Evolutionary conservation across 106 monocot genomes (phyloP).

Genomic region (Acorus gramineus): DNA sequence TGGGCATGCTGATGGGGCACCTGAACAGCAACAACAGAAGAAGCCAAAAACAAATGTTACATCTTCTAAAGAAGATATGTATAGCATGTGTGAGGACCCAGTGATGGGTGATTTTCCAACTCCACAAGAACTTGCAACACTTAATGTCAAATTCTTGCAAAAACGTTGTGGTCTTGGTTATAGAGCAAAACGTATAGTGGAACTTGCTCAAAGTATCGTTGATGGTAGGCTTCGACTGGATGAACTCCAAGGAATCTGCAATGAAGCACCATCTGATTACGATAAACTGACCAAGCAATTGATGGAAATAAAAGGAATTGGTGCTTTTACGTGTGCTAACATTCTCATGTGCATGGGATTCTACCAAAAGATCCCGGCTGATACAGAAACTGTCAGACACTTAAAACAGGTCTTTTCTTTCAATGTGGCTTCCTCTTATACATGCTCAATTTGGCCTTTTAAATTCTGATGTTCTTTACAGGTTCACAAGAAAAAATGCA

Average conservation of each 20-base stretch:
- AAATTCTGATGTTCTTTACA: conserved; percentile 8
- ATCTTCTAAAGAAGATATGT: too few species aligned
- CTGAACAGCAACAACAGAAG: too few species aligned
- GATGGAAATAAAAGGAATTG: conserved; percentile 47
- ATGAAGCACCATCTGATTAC: conserved; percentile 22
- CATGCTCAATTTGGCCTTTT: too few species aligned
- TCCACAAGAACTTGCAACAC: conserved; percentile 53
- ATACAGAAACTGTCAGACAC: conserved; percentile 70
- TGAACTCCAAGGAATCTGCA: conserved; percentile 44
- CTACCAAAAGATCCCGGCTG: conserved; percentile 59
- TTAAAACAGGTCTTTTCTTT: conserved; percentile 39
- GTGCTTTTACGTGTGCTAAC: conserved; percentile 76
- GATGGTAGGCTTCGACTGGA: conserved; percentile 22
- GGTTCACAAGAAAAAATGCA: conserved; percentile 37
- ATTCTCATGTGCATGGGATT: conserved; percentile 92
- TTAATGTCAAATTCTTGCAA: conserved; percentile 39
- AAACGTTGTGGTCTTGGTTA: conserved; percentile 58
- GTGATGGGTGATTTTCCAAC: conserved; percentile 54
- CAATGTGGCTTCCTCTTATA: too few species aligned
- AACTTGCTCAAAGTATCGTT: conserved; percentile 51
- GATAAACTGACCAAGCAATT: conserved; percentile 34
- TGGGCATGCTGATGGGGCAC: background rate
- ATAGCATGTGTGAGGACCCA: too few species aligned
- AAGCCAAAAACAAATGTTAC: too few species aligned
- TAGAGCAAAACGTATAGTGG: conserved; percentile 44